Base-by-base conservation (phyloP, 129 eudicot species). In the Chrysanthemum lavandulifolium region DNA sequence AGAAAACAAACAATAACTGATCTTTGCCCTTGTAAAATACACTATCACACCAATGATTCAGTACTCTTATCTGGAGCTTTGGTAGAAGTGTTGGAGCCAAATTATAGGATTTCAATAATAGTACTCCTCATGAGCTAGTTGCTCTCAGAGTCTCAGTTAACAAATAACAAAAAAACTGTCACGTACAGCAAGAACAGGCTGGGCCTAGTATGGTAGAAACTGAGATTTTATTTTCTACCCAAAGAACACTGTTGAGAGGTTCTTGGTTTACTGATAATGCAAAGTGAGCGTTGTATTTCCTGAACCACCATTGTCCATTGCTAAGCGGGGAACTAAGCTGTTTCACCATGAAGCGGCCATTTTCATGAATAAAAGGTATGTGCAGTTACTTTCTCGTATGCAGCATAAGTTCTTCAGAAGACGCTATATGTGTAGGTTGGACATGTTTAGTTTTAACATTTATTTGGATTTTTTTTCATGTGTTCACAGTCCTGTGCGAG, bases 1-100 rank as follows among this genome's bases (percentile, higher is more conserved):
- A 47, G 31, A 58, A 56, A 40, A 57, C 16, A 29, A 18, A 57
- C n/a, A 3, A 25, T 29, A 49, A 62, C 53, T 73, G 69, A 73
- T 70, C 27, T 70, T 69, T 53, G 18, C 48, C 2, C 6, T 45
- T 19, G 21, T 36, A 66, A 49, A 29, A 12, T 54, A 14, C 49
- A 53, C 25, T 27, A 49, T 23, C 15, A 14, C 49, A 53, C 48
- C 15, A 29, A n/a, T 10, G 10, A 69, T 31, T 53, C 49, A 54
- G 15, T 69, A n/a, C 27, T 9, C 54, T 1, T 69, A 31, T 53
- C 14, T 53, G 51, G 23, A 9, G 74, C 12, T 9, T 9, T 69
- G 10, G 52, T 31, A 69, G 10, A 54, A 29, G 51, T 68, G 73
- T 68, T 50, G 2, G 13, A 13, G 18, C 18, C 67, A 29, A 61